phyloP scores from a whole-genome alignment of 441 rosid species.

The Macaranga tanarius region DNA sequence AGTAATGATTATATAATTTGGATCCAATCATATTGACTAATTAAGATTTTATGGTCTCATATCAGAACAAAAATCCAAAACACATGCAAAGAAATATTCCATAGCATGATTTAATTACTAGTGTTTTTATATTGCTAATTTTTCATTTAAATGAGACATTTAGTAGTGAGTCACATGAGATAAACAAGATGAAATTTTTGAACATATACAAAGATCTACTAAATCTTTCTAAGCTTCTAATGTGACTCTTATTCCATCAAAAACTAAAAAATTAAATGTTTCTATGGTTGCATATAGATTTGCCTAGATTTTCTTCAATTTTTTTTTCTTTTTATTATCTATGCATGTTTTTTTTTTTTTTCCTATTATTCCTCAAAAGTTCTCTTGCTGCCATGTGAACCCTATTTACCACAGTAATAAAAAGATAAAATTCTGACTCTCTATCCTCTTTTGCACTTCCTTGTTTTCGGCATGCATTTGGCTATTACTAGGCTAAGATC shows the following conservation, averaged over 20 bases:
- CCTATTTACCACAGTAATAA: neutral
- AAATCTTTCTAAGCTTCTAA: conserved; percentile 47
- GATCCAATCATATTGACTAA: conserved; percentile 35
- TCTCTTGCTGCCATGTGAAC: conserved; percentile 18
- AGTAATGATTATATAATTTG: conserved; percentile 17
- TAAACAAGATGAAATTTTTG: conserved; percentile 25
- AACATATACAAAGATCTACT: conserved; percentile 37
- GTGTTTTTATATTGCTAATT: neutral
- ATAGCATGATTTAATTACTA: conserved; percentile 5
- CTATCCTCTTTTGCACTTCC: no score
- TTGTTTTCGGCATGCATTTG: neutral
- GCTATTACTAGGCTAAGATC: conserved; percentile 4
- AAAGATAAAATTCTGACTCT: neutral
- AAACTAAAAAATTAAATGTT: neutral
- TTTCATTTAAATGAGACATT: neutral
- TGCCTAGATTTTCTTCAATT: conserved; percentile 30
- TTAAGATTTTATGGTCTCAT: conserved; percentile 36
- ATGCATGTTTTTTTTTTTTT: neutral
- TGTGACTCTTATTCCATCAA: conserved; percentile 23
- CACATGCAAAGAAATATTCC: conserved; percentile 42
- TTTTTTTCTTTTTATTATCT: conserved; percentile 5
- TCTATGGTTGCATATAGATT: conserved; percentile 29
- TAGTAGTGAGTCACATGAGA: conserved; percentile 31
- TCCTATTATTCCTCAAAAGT: neutral
- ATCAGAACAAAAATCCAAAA: conserved; percentile 30